Percentiles rank a stretch among this genome's conserved stretches.
Evolutionary conservation across 306 rosid species (phyloP).

Genomic region (Cucumis melo): DNA sequence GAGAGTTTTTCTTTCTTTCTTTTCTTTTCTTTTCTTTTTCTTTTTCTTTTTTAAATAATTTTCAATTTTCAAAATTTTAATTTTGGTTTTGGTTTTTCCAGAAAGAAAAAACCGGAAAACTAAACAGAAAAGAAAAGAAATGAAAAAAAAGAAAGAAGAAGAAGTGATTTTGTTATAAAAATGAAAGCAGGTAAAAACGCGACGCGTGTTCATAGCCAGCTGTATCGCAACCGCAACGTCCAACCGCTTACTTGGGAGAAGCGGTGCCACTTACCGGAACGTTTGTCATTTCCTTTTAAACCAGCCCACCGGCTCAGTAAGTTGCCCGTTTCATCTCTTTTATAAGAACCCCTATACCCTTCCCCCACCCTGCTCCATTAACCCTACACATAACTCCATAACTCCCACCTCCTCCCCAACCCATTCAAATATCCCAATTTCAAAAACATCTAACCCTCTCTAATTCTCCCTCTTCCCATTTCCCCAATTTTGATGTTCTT

Average conservation of each 20-base stretch:
- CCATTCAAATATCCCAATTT: neutral
- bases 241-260: conserved; percentile 55
- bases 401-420: no score
- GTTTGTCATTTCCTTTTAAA: conserved; percentile 19
- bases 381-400: neutral
- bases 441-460: neutral
- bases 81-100: neutral
- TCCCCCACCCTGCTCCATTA: neutral
- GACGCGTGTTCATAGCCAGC: conserved; percentile 95
- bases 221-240: conserved; percentile 63
- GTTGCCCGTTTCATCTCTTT: conserved; percentile 30
- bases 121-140: neutral
- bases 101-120: no score
- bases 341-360: conserved; percentile 16
- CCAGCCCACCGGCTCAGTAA: conserved; percentile 43
- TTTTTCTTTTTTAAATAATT: no score
- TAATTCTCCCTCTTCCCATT: neutral
- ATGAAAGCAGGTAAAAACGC: conserved; percentile 12
- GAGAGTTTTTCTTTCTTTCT: neutral
- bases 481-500: neutral
- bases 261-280: conserved; percentile 46
- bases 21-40: no score
- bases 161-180: neutral
- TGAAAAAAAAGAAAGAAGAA: neutral
- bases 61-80: neutral